phyloP scores from a whole-genome alignment of 129 eudicot species.

The Mikania micrantha region DNA sequence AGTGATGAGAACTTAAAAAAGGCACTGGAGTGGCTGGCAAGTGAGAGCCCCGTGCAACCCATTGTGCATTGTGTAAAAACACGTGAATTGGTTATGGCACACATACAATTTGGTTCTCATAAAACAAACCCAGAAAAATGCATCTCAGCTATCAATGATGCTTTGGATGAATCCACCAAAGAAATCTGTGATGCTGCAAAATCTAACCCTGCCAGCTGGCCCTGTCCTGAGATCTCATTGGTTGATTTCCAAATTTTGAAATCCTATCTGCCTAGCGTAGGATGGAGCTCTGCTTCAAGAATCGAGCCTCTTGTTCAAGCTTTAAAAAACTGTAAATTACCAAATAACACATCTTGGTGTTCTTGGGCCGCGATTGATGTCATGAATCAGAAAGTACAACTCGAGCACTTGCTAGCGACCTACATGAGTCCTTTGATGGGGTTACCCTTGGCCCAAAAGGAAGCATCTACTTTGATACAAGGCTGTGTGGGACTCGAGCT shows the following conservation, averaged over 20 bases:
- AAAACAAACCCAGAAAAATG: slow-evolving; percentile 41
- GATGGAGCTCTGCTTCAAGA: slow-evolving; percentile 71
- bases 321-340: slow-evolving; percentile 51
- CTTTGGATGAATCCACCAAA: slow-evolving; percentile 44
- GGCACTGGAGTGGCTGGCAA: slow-evolving; percentile 85
- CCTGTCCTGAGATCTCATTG: slow-evolving; percentile 69
- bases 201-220: slow-evolving; percentile 67
- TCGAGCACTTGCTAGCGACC: slow-evolving; percentile 50
- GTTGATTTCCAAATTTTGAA: slow-evolving; percentile 38
- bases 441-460: slow-evolving; percentile 46
- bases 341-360: slow-evolving; percentile 49
- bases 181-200: slow-evolving; percentile 53
- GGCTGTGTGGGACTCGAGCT: slow-evolving; percentile 56
- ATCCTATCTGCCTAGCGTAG: slow-evolving; percentile 51
- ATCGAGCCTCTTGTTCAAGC: slow-evolving; percentile 36
- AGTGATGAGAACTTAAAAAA: slow-evolving; percentile 48
- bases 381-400: slow-evolving; percentile 41
- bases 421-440: slow-evolving; percentile 64
- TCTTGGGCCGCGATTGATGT: slow-evolving; percentile 24
- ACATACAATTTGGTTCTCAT: slow-evolving; percentile 35
- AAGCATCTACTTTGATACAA: slow-evolving; percentile 51
- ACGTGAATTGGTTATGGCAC: slow-evolving; percentile 53
- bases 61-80: slow-evolving; percentile 42
- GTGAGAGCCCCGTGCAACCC: slow-evolving; percentile 58
- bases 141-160: slow-evolving; percentile 61